A percentile compares a stretch with the other conserved stretches of the same genome.
Conservation (phyloP, 2,329 filamentous ascomycete genomes). For the Pseudophaeomoniella oleicola region DNA sequence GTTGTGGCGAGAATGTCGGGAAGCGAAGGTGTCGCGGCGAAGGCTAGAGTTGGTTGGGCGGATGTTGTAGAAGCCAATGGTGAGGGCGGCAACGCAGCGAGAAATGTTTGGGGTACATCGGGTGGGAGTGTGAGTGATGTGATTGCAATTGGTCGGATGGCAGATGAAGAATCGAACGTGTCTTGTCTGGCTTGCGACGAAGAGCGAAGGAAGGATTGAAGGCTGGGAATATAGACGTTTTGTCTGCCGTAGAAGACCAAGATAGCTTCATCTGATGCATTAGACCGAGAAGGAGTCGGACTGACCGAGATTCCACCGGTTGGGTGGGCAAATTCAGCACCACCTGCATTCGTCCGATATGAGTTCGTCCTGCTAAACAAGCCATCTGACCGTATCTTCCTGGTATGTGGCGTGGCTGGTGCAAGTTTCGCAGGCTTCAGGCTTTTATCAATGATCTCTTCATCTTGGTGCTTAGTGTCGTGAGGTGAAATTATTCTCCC, state of each 20-base stretch:
- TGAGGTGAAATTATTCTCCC: conserved; percentile 19
- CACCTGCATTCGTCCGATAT: conserved; percentile 3
- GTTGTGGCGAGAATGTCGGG: conserved; percentile 24
- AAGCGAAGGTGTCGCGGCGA: not conserved
- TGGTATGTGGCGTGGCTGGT: conserved; percentile 33
- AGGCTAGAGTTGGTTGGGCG: not conserved
- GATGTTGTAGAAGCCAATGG: not conserved
- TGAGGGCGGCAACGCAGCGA: not conserved
- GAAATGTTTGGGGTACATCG: not conserved
- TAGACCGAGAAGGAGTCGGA: conserved; percentile 21
- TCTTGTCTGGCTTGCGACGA: conserved; percentile 19
- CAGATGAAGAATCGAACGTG: conserved; percentile 23
- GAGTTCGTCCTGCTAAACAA: conserved; percentile 25
- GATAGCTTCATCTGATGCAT: conserved; percentile 27
- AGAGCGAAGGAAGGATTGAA: conserved; percentile 29
- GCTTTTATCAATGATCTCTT: conserved; percentile 2
- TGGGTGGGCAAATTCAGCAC: conserved; percentile 13
- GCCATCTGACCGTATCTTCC: conserved; percentile 26
- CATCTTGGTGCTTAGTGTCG: conserved; percentile 2
- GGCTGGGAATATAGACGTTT: conserved; percentile 26
- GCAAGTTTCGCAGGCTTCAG: conserved; percentile 16
- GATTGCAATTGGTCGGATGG: conserved; percentile 16
- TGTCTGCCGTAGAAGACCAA: conserved; percentile 27
- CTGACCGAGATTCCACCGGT: conserved; percentile 24
- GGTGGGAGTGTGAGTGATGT: not conserved